Conservation (phyloP, 805 yeast genomes). For the Nakazawaea molendinolei region DNA sequence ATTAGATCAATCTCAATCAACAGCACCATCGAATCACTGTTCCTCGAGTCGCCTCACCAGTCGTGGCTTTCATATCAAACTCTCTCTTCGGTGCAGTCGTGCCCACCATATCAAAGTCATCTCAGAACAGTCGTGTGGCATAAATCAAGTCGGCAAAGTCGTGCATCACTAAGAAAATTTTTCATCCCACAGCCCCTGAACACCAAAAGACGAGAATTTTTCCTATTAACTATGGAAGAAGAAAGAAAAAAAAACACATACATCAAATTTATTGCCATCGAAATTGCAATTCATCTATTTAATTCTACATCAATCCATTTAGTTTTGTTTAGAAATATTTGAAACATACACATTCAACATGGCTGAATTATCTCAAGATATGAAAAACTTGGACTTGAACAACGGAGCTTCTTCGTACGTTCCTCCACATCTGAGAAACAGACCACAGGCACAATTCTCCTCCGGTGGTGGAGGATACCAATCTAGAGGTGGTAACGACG, state of each 20-base stretch:
- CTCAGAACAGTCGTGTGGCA: too few relatives aligned
- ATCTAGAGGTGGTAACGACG: conserved; percentile 22
- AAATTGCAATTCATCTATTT: neutral
- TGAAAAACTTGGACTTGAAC: conserved; percentile 49
- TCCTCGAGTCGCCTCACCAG: too few relatives aligned
- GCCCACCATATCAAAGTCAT: too few relatives aligned
- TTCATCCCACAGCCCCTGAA: too few relatives aligned
- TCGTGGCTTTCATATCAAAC: too few relatives aligned
- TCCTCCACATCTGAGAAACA: conserved; percentile 42
- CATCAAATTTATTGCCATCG: neutral
- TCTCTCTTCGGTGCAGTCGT: too few relatives aligned
- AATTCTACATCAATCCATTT: neutral
- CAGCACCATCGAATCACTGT: too few relatives aligned
- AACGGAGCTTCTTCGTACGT: conserved; percentile 34
- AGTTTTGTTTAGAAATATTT: neutral
- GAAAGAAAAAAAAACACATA: neutral
- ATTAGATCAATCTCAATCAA: too few relatives aligned
- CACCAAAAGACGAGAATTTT: too few relatives aligned
- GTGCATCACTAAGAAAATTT: too few relatives aligned
- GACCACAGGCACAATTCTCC: conserved; percentile 10
- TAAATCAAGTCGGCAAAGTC: too few relatives aligned
- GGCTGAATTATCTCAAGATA: conserved; percentile 53
- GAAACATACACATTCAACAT: conserved; percentile 26
- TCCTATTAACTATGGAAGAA: neutral
- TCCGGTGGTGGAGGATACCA: conserved; percentile 19